phyloP scores from a whole-genome alignment of 345 rosid species.

The Citropsis articulata region DNA sequence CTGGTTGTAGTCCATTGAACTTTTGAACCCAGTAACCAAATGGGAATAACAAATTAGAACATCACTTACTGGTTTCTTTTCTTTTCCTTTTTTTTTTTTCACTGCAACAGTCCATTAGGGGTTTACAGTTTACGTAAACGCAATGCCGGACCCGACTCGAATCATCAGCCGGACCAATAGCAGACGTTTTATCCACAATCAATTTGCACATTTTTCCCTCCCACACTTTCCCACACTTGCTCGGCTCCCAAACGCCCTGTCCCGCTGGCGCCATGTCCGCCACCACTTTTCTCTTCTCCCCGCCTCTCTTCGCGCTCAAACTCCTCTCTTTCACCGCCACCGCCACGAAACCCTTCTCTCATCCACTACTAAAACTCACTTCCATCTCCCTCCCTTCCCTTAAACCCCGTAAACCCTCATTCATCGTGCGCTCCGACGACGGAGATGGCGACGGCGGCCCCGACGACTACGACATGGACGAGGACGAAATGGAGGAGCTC shows the following conservation, averaged over 20 bases:
- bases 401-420: conserved; percentile 29
- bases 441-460: conserved; percentile 61
- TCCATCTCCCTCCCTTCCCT: conserved; percentile 22
- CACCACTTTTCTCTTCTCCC: conserved; percentile 31
- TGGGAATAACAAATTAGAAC: too few species aligned
- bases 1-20: not conserved
- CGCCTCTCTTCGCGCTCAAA: conserved; percentile 27
- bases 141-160: not conserved
- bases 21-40: not conserved
- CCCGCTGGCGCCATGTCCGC: conserved; percentile 26
- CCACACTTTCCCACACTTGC: not conserved
- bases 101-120: too few species aligned
- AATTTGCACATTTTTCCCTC: conserved; percentile 2
- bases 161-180: too few species aligned
- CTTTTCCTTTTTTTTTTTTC: too few species aligned
- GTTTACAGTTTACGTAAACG: too few species aligned
- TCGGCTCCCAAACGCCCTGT: conserved; percentile 10
- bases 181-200: not conserved
- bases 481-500: conserved; percentile 78
- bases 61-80: too few species aligned
- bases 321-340: conserved; percentile 14
- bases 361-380: conserved; percentile 15
- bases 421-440: conserved; percentile 64
- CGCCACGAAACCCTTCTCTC: conserved; percentile 16
- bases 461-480: conserved; percentile 83